These are phyloP conservation scores for Pittosporum tobira DNA, from an alignment of 129 eudicot species.

Conservation along the genomic window DNA sequence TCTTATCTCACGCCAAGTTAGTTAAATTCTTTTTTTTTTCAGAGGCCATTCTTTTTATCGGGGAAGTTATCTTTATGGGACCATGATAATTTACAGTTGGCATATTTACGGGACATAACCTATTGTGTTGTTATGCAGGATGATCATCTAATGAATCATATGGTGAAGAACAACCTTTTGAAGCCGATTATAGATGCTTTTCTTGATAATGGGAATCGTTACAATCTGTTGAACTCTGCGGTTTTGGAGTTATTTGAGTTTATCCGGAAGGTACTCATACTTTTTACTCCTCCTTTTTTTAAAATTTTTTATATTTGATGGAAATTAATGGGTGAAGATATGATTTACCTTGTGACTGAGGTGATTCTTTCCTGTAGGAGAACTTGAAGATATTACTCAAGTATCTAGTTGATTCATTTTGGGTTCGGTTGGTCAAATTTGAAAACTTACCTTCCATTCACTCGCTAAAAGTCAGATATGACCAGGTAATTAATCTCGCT, in stretches of 20 bases:
- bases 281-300: not conserved
- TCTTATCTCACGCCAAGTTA: slow-evolving; percentile 72
- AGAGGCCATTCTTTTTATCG: no score
- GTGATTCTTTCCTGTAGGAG: slow-evolving; percentile 44
- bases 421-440: slow-evolving; percentile 67
- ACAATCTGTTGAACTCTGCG: slow-evolving; percentile 87
- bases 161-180: slow-evolving; percentile 70
- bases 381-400: slow-evolving; percentile 61
- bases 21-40: slow-evolving; percentile 5
- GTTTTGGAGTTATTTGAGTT: slow-evolving; percentile 87
- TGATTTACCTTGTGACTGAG: slow-evolving; percentile 6
- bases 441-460: slow-evolving; percentile 54
- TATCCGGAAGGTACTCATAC: slow-evolving; percentile 64
- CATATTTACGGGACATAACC: not conserved
- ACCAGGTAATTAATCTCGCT: slow-evolving; percentile 57
- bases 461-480: slow-evolving; percentile 71
- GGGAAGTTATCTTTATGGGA: no score
- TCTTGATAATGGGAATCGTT: slow-evolving; percentile 76
- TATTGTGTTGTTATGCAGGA: slow-evolving; percentile 54
- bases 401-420: slow-evolving; percentile 68
- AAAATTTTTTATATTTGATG: not conserved
- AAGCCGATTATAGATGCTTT: slow-evolving; percentile 83
- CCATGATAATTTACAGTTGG: no score
- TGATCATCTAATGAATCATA: slow-evolving; percentile 71
- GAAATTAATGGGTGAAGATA: slow-evolving; percentile 1